Percentiles rank a stretch among this genome's conserved stretches.
Evolutionary conservation across 148 eudicot genomes (phyloP).

Genomic region (Rhododendron vialii): DNA sequence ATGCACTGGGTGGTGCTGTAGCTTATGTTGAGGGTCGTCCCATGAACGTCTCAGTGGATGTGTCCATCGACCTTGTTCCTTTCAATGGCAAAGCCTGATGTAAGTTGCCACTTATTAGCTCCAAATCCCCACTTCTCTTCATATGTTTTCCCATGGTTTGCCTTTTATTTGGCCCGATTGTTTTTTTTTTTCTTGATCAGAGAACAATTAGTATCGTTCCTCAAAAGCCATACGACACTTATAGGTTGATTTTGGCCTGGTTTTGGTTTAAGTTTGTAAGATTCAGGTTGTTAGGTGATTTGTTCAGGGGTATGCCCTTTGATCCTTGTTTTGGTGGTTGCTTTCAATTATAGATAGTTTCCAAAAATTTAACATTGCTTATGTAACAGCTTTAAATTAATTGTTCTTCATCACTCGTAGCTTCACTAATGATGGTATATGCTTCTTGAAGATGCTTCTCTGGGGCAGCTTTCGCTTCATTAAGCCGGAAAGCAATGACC

Average conservation of each 20-base stretch:
- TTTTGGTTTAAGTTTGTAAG: too few relatives aligned
- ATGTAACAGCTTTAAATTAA: background rate
- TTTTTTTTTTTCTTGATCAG: too few relatives aligned
- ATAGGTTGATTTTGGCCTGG: background rate
- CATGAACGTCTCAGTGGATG: slow-evolving; percentile 72
- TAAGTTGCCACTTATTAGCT: slow-evolving; percentile 15
- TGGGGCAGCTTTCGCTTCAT: background rate
- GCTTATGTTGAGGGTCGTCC: slow-evolving; percentile 40
- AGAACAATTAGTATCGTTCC: too few relatives aligned
- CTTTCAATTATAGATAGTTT: too few relatives aligned
- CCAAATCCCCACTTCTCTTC: background rate
- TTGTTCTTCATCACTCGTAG: background rate
- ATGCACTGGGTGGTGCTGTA: slow-evolving; percentile 63
- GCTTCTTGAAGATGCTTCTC: background rate
- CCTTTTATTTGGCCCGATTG: background rate
- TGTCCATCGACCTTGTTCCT: slow-evolving; percentile 54
- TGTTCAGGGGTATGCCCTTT: too few relatives aligned
- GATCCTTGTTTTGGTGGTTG: too few relatives aligned
- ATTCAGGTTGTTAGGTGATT: too few relatives aligned
- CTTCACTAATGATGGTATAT: background rate
- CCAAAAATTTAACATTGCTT: background rate
- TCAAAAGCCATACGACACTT: too few relatives aligned
- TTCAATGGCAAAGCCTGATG: slow-evolving; percentile 61
- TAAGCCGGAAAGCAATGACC: background rate
- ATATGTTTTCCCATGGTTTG: background rate